These are phyloP conservation scores for Didymella exigua DNA, from an alignment of 2,329 filamentous ascomycete genomes.

Conservation along the genomic window DNA sequence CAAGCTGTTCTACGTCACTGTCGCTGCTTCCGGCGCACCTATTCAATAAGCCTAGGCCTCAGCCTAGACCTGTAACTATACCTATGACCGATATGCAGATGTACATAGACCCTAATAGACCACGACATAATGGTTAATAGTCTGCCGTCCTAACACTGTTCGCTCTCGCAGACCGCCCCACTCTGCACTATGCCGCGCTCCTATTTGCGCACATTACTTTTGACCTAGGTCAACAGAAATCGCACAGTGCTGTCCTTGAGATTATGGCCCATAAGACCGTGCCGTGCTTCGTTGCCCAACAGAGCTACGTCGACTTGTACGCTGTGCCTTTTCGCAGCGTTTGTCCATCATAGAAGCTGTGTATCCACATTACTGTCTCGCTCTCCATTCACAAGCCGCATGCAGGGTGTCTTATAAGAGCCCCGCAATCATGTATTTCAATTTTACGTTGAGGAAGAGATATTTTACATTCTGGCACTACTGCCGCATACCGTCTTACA, in stretches of 20 bases:
- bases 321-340: too few relatives aligned
- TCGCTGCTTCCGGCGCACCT: slow-evolving; percentile 25
- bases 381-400: too few relatives aligned
- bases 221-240: not conserved
- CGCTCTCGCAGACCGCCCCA: not conserved
- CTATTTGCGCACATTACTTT: too few relatives aligned
- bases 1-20: slow-evolving; percentile 31
- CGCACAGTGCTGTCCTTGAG: too few relatives aligned
- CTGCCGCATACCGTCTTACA: not conserved
- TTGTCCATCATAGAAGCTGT: too few relatives aligned
- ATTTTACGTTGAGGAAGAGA: not conserved
- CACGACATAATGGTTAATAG: not conserved
- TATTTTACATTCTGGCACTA: not conserved
- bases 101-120: not conserved
- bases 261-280: too few relatives aligned
- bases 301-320: too few relatives aligned
- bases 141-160: not conserved
- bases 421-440: not conserved
- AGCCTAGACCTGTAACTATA: not conserved
- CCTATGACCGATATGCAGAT: not conserved
- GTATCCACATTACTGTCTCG: too few relatives aligned
- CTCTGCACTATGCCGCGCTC: too few relatives aligned
- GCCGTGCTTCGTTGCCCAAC: too few relatives aligned
- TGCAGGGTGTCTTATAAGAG: too few relatives aligned
- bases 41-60: slow-evolving; percentile 1